These are phyloP conservation scores for Cucurbitaria berberidis DNA, from an alignment of 2,329 filamentous ascomycete species.

Conservation along the genomic window DNA sequence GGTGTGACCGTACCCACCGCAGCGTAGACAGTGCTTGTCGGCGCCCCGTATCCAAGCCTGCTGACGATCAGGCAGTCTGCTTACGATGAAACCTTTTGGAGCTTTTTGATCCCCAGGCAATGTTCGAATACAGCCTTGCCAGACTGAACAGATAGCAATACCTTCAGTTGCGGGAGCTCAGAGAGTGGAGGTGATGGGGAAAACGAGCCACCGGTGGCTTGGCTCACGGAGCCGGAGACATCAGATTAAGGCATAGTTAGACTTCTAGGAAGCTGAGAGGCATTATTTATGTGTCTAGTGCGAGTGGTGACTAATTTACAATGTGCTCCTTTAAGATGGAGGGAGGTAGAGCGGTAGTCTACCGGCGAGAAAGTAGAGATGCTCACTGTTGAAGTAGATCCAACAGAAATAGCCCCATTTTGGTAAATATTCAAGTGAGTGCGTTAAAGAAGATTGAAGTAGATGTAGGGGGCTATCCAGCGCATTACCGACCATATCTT, in stretches of 20 bases:
- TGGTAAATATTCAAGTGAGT: too few species aligned
- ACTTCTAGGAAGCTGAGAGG: background rate
- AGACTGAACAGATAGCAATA: background rate
- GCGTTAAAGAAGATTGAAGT: too few species aligned
- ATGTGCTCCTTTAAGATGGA: background rate
- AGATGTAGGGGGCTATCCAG: too few species aligned
- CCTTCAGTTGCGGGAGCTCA: background rate
- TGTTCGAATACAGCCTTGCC: constrained; percentile 1
- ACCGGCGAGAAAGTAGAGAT: too few species aligned
- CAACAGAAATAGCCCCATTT: too few species aligned
- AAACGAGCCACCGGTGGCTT: background rate
- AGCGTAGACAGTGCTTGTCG: constrained; percentile 9
- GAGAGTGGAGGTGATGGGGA: background rate
- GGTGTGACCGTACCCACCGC: constrained; percentile 5
- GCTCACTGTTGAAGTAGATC: too few species aligned
- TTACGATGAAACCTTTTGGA: constrained; percentile 1
- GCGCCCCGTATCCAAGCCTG: constrained; percentile 10
- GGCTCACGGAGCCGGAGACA: background rate
- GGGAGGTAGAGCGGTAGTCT: background rate
- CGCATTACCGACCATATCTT: too few species aligned
- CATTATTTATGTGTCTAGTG: too few species aligned
- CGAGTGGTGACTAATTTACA: background rate
- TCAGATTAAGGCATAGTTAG: background rate
- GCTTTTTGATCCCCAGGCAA: constrained; percentile 2
- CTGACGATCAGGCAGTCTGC: constrained; percentile 8